Evolutionary conservation across 2,329 filamentous ascomycete genomes (phyloP).

Genomic region (Arthrobotrys pseudoclavata): DNA sequence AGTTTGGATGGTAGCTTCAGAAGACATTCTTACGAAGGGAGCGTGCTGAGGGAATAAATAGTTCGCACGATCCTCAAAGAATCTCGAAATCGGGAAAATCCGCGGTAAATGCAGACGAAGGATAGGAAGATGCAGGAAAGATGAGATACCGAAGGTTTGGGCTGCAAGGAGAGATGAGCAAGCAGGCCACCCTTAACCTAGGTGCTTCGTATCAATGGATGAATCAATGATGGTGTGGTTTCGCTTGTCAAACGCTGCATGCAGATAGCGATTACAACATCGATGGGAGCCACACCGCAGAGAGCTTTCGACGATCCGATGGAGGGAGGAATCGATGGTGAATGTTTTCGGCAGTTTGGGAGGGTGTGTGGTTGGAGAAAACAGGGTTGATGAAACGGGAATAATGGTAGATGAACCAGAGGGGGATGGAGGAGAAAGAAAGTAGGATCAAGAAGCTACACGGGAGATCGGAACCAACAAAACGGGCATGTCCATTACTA

Average conservation of each 20-base stretch:
- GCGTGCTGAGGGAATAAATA: not conserved
- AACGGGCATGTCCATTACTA: not conserved
- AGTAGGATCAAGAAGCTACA: constrained; percentile 1
- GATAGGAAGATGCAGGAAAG: not conserved
- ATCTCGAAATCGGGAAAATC: not conserved
- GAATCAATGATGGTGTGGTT: constrained; percentile 16
- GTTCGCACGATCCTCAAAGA: not conserved
- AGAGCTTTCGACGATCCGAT: constrained; percentile 1
- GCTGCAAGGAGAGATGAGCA: constrained; percentile 29
- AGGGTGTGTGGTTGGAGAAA: not conserved
- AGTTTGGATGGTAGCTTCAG: constrained; percentile 13
- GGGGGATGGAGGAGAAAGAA: not conserved
- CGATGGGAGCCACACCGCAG: constrained; percentile 3
- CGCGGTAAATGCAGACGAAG: not conserved
- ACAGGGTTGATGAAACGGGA: constrained; percentile 8
- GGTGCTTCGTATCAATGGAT: constrained; percentile 17
- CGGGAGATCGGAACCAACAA: constrained; percentile 13
- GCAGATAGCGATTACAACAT: constrained; percentile 44
- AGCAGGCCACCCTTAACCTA: constrained; percentile 18
- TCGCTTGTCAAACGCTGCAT: constrained; percentile 60
- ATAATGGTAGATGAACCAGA: not conserved
- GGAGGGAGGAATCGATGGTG: not conserved
- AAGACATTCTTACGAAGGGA: constrained; percentile 25
- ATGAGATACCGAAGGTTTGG: constrained; percentile 16
- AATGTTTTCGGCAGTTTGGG: constrained; percentile 23